Conservation (phyloP, 805 yeast genomes). For the Metschnikowia aberdeeniae region DNA sequence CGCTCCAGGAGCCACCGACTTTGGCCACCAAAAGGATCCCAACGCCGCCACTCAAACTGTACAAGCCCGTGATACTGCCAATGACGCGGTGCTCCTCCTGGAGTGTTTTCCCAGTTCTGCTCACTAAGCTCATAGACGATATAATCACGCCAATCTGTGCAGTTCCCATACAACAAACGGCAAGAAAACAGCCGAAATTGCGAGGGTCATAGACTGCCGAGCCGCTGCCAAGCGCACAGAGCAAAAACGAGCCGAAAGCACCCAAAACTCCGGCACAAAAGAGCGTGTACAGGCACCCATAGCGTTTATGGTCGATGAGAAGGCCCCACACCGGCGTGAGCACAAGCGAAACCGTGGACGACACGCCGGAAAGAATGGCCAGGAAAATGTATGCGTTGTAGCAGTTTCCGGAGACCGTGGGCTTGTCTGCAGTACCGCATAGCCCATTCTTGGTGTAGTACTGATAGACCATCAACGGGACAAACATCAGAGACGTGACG, state of each 20-base stretch:
- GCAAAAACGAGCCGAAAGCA: constrained; percentile 35
- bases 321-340: constrained; percentile 64
- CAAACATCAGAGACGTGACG: constrained; percentile 52
- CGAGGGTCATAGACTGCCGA: constrained; percentile 29
- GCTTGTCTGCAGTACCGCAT: constrained; percentile 38
- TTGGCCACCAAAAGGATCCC: constrained; percentile 60
- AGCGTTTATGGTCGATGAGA: constrained; percentile 41
- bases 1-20: constrained; percentile 60
- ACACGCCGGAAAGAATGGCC: constrained; percentile 67
- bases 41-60: constrained; percentile 62
- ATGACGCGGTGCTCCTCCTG: constrained; percentile 39
- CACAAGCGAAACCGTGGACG: constrained; percentile 52
- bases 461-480: constrained; percentile 59
- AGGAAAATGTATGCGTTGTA: constrained; percentile 61
- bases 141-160: constrained; percentile 62
- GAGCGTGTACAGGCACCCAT: constrained; percentile 28
- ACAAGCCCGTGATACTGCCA: constrained; percentile 69
- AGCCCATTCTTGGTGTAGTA: constrained; percentile 49
- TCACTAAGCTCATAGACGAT: constrained; percentile 57
- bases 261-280: constrained; percentile 42
- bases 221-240: constrained; percentile 21
- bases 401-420: constrained; percentile 36
- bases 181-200: constrained; percentile 34
- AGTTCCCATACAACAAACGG: constrained; percentile 46
- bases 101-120: constrained; percentile 21